phyloP scores from a whole-genome alignment of 352 stramenopile species.

The Pythium plurisporium region DNA sequence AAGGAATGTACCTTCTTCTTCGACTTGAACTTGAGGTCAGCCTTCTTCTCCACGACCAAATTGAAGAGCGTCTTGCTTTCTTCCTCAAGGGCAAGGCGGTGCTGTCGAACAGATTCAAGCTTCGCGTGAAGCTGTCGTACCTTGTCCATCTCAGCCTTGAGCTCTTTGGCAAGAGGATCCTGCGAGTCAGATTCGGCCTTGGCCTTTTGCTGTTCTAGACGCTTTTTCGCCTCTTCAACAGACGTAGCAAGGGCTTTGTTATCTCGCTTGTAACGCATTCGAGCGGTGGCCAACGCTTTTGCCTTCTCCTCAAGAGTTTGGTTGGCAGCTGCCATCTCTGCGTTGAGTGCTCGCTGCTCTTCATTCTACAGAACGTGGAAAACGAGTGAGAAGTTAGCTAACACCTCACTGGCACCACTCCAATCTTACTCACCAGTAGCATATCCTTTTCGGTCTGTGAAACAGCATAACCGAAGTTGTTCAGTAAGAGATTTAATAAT shows the following conservation, averaged over 20 bases:
- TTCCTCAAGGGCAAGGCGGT: constrained; percentile 82
- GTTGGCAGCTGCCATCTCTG: constrained; percentile 77
- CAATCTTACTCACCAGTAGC: constrained; percentile 51
- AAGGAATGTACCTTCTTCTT: constrained; percentile 68
- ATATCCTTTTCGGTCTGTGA: constrained; percentile 85
- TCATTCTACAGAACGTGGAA: constrained; percentile 54
- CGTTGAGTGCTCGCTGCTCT: constrained; percentile 82
- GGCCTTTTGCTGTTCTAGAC: constrained; percentile 73
- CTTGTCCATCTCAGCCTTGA: constrained; percentile 85
- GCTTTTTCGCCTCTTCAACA: constrained; percentile 80
- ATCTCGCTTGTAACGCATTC: constrained; percentile 87
- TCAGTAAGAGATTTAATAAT: not conserved
- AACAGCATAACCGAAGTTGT: not conserved
- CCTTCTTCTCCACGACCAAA: constrained; percentile 87
- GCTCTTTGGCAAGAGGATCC: constrained; percentile 73
- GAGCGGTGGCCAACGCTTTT: constrained; percentile 80
- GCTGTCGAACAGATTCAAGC: constrained; percentile 78
- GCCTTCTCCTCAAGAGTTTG: constrained; percentile 85
- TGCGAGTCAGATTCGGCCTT: constrained; percentile 68
- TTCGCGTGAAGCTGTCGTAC: constrained; percentile 80
- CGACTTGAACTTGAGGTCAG: constrained; percentile 85
- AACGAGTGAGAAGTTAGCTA: not conserved
- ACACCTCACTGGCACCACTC: too few species aligned
- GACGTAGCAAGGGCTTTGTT: constrained; percentile 74
- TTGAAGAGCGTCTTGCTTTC: constrained; percentile 89